Evolutionary conservation across 768 basidiomycete species (phyloP), one percentile per base, ranked within the genome.

Genomic region (Lepiota venenata): DNA sequence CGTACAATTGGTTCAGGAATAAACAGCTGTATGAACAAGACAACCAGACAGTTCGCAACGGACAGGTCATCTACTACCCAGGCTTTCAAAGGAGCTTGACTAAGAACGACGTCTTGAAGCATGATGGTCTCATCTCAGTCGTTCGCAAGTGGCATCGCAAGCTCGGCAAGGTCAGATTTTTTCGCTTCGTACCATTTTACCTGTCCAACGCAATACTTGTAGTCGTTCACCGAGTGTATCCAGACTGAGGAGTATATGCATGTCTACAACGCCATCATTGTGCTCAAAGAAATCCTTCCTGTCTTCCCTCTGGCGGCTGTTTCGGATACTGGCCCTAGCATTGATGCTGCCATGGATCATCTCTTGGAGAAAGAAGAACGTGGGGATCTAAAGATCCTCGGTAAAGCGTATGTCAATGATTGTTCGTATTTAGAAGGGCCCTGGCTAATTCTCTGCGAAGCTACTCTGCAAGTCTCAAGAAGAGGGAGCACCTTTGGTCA

Each of bases 221-320:
- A 94, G 94, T 84, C 83, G 52, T 83, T 98, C 60, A 74, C 79
- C 16, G 87, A 84, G 29, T 93, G 89, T 64, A 87, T 98, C 57
- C 80, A 86, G 62, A 88, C 93, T 2, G 83, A 82, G 47, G 95
- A 95, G 63, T 98, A 95, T 67, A 96, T 98, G 90, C 93, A 93
- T 62, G 91, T 98, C 50, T 95, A 96, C 69, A 99, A 99, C 65
- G 81, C 92, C n/a, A 90, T 98, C 69, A 83, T 95, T 37, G 86
- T 99, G 25, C 76, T 97, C 58, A 92, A 94, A 64, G 92, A 97
- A 67, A 83, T 98, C 18, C 78, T 94, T 27, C 87, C 91, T 1
- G 87, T 91, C 47, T 97, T 97, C 71, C 96, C 96, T 22, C 64
- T 89, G 9, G 80, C 83, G 15, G 71, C 81, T 10, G 81, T 86